Percentiles rank a stretch among this genome's conserved stretches.
Conservation (phyloP, 2,329 filamentous ascomycete species). For the Calonectria pseudoreteaudii region DNA sequence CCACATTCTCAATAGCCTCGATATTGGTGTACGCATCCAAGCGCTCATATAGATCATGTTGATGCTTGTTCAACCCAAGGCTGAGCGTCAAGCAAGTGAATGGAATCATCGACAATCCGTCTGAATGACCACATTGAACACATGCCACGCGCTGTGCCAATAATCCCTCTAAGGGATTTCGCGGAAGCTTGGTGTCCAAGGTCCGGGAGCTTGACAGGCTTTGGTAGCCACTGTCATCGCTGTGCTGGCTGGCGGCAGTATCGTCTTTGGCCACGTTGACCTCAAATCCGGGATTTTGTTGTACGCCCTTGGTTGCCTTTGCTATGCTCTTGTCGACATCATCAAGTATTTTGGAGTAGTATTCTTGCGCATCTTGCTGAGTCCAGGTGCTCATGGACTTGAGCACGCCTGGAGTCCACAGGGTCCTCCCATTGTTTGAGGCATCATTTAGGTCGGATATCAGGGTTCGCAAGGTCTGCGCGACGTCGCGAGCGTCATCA, state of each 20-base stretch:
- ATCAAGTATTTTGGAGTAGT: slow-evolving; percentile 90
- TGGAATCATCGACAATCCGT: slow-evolving; percentile 88
- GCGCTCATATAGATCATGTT: slow-evolving; percentile 81
- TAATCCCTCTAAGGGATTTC: slow-evolving; percentile 88
- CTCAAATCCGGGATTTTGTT: slow-evolving; percentile 54
- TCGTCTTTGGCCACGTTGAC: slow-evolving; percentile 55
- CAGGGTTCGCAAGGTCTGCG: slow-evolving; percentile 70
- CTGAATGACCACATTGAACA: slow-evolving; percentile 84
- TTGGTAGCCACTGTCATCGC: slow-evolving; percentile 69
- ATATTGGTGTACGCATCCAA: slow-evolving; percentile 87
- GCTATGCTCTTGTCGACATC: slow-evolving; percentile 83
- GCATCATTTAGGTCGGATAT: slow-evolving; percentile 77
- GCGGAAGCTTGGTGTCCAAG: slow-evolving; percentile 54
- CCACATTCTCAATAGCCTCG: slow-evolving; percentile 88
- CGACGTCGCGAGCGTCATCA: slow-evolving; percentile 50
- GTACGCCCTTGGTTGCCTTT: slow-evolving; percentile 53
- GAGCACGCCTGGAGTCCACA: slow-evolving; percentile 85
- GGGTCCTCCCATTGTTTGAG: slow-evolving; percentile 76
- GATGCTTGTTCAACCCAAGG: slow-evolving; percentile 70
- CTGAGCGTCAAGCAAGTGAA: slow-evolving; percentile 95
- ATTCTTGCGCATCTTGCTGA: slow-evolving; percentile 98
- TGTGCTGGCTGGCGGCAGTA: slow-evolving; percentile 59
- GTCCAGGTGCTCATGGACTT: slow-evolving; percentile 96
- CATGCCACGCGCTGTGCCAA: slow-evolving; percentile 91
- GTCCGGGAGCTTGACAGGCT: slow-evolving; percentile 56